Evolutionary conservation across 1,139 yeast species (phyloP).

Genomic region (Sugiyamaella pinicola): DNA sequence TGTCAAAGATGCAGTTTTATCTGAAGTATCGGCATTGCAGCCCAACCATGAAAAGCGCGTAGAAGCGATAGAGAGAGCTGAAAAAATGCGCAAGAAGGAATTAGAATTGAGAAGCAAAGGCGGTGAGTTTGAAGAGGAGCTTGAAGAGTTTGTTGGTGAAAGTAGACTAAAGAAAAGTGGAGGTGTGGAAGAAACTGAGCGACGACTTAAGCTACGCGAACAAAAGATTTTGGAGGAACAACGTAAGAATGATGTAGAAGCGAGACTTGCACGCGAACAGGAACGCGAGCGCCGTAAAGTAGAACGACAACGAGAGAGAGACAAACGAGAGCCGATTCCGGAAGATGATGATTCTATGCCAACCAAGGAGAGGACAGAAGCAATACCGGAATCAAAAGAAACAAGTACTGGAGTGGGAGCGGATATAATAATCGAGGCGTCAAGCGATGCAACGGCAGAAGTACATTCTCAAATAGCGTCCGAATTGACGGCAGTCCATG

Average conservation of each 20-base stretch:
- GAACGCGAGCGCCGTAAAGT: slow-evolving; percentile 25
- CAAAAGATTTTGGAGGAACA: slow-evolving; percentile 42
- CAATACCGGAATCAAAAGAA: neutral
- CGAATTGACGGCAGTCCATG: too few relatives aligned
- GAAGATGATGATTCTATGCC: slow-evolving; percentile 2
- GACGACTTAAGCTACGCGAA: slow-evolving; percentile 66
- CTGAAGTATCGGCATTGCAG: slow-evolving; percentile 72
- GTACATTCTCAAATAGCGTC: too few relatives aligned
- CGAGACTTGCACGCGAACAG: slow-evolving; percentile 28
- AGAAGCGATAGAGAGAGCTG: slow-evolving; percentile 88
- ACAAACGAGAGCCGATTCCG: slow-evolving; percentile 1
- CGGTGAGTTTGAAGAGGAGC: slow-evolving; percentile 79
- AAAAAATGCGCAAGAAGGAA: slow-evolving; percentile 74
- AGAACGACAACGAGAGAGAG: slow-evolving; percentile 2
- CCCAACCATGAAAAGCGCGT: slow-evolving; percentile 85
- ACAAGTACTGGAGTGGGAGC: neutral
- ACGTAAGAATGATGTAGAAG: slow-evolving; percentile 37
- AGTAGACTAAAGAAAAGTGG: slow-evolving; percentile 77
- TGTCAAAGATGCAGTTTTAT: slow-evolving; percentile 75
- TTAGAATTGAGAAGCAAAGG: slow-evolving; percentile 54
- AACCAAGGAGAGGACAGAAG: too few relatives aligned
- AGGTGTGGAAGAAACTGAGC: slow-evolving; percentile 84
- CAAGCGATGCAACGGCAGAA: neutral
- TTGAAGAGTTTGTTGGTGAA: slow-evolving; percentile 83
- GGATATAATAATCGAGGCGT: neutral